phyloP scores from a whole-genome alignment of 768 basidiomycete genomes.

The Leucocoprinus leucothites region DNA sequence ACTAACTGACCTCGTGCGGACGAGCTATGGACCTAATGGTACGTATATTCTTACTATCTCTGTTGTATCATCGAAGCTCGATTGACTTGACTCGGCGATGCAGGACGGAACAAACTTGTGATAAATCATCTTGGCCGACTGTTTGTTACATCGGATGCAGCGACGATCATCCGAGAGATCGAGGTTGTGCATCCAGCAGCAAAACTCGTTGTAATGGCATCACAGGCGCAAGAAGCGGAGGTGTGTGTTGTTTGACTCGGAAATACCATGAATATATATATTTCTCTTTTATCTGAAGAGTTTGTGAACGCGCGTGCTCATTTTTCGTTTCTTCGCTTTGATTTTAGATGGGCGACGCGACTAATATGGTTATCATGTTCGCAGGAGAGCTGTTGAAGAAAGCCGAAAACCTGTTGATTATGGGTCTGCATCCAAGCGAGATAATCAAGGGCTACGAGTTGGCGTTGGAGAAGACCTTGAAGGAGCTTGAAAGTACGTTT shows the following conservation, averaged over 20 bases:
- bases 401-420: conserved; percentile 86
- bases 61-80: conserved; percentile 1
- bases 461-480: conserved; percentile 76
- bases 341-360: conserved; percentile 91
- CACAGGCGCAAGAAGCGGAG: conserved; percentile 94
- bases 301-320: neutral
- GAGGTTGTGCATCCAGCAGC: conserved; percentile 99
- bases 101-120: conserved; percentile 94
- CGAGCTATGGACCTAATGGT: conserved; percentile 97
- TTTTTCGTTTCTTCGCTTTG: neutral
- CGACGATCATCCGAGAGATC: conserved; percentile 96
- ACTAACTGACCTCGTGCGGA: conserved; percentile 90
- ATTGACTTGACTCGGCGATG: conserved; percentile 5
- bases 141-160: conserved; percentile 98
- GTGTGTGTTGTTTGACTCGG: conserved; percentile 38
- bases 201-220: conserved; percentile 98
- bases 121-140: conserved; percentile 96
- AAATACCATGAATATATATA: neutral
- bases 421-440: conserved; percentile 98
- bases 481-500: conserved; percentile 88
- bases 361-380: conserved; percentile 92
- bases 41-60: conserved; percentile 27
- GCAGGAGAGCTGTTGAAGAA: conserved; percentile 94
- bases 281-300: neutral
- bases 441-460: conserved; percentile 94